Base-by-base conservation (phyloP, 1,284 basidiomycete genomes). In the Heterobasidion parviporum region DNA sequence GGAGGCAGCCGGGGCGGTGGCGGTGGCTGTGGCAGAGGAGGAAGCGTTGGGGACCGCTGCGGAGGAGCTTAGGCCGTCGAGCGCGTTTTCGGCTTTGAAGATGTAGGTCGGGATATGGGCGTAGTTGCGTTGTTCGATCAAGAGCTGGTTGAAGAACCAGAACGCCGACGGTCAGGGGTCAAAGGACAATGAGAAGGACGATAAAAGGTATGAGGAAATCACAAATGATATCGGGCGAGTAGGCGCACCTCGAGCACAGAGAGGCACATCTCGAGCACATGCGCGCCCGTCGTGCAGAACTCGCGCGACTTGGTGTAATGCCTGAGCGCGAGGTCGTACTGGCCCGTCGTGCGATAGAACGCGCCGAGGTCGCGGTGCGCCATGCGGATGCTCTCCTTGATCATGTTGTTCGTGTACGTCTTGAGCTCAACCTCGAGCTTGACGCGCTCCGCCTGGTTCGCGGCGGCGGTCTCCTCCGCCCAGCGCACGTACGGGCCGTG, bases 351-450 rank as follows among this genome's bases (percentile, higher is more conserved):
- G 50, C 85, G 82, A 68, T 85, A 83, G 68, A 87, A 87, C 57
- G 87, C 79, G 32, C 87, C 93, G 10, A 95, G 74, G 64, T 95
- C 92, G 52, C 90, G 78, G 70, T 95, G 84, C 0, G 82, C 91
- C 87, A 94, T 92, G 61, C 93, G 77, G 63, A 94, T 92, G 75
- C 91, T 93, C 76, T 96, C 94, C 70, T 94, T 94, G 74, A 95
- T 94, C 81, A 94, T 85, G 67, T 94, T 95, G 64, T 89, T 92
- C 58, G 84, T 79, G 65, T 94, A 94, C 14, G 87, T 89, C 78
- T 92, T 93, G 66, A 96, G 75, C 69, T 95, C 93, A 9, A 91
- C 85, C 69, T 94, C 90, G 53, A 95, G 74, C 69, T 87, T 90
- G 33, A 81, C 80, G 56, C 77, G 75, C 64, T 92, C 89, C 5